phyloP scores from a whole-genome alignment of 495 filamentous ascomycete species.

The Neohortaea acidophila region DNA sequence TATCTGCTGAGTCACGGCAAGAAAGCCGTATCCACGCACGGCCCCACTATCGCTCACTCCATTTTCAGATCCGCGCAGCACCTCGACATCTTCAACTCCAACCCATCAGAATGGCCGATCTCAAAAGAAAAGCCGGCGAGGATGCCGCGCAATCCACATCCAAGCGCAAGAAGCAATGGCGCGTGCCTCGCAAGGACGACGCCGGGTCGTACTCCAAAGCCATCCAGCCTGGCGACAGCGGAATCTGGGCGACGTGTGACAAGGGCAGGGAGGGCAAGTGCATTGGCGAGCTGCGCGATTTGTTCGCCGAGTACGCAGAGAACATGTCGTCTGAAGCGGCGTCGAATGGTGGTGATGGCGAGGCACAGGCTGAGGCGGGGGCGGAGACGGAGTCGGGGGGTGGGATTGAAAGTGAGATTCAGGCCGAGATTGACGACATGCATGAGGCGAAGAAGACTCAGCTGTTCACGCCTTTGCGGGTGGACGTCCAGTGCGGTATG shows the following conservation, averaged over 20 bases:
- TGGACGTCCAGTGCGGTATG: slow-evolving; percentile 66
- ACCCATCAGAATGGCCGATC: too few species aligned
- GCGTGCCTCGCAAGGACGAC: slow-evolving; percentile 17
- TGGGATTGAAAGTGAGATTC: slow-evolving; percentile 74
- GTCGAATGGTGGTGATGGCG: slow-evolving; percentile 31
- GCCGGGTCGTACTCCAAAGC: slow-evolving; percentile 8
- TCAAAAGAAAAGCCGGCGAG: too few species aligned
- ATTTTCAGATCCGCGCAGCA: too few species aligned
- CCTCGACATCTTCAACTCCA: too few species aligned
- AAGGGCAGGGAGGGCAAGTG: slow-evolving; percentile 66
- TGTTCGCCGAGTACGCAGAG: slow-evolving; percentile 57
- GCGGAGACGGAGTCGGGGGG: slow-evolving; percentile 28
- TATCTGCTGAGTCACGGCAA: too few species aligned
- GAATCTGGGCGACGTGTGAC: slow-evolving; percentile 82
- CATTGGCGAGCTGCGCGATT: slow-evolving; percentile 49
- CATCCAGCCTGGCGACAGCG: slow-evolving; percentile 52
- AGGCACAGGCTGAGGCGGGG: slow-evolving; percentile 20
- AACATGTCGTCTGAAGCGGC: too few species aligned
- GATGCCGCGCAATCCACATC: too few species aligned
- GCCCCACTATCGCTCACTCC: too few species aligned
- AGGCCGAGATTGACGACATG: slow-evolving; percentile 56
- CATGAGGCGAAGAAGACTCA: slow-evolving; percentile 34
- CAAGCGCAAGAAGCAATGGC: slow-evolving; percentile 30
- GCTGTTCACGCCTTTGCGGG: slow-evolving; percentile 47
- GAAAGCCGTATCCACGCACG: too few species aligned